A percentile compares a stretch with the other conserved stretches of the same genome.
Conservation (phyloP, 2,329 filamentous ascomycete species). For the Calonectria pteridis region DNA sequence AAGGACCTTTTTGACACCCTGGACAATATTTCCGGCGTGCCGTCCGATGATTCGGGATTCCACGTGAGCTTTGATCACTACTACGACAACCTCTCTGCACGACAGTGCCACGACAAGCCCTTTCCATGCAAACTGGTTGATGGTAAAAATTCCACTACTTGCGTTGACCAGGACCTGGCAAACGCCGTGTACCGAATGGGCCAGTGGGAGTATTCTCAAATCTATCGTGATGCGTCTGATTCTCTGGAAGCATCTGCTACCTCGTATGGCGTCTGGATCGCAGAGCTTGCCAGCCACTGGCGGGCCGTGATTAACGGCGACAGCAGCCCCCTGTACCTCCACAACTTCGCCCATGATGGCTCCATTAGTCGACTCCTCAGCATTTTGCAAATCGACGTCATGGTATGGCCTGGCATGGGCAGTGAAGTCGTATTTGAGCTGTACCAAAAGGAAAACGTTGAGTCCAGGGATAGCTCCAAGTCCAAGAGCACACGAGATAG, state of each 20-base stretch:
- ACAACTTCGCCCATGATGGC: slow-evolving; percentile 87
- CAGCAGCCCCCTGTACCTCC: slow-evolving; percentile 66
- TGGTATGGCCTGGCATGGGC: slow-evolving; percentile 90
- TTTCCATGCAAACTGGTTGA: slow-evolving; percentile 74
- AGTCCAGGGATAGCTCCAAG: background rate
- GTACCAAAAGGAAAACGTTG: slow-evolving; percentile 58
- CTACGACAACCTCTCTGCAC: slow-evolving; percentile 84
- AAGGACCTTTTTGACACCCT: slow-evolving; percentile 68
- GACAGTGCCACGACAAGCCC: slow-evolving; percentile 80
- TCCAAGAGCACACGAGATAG: background rate
- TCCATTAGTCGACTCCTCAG: slow-evolving; percentile 75
- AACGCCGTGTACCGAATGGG: slow-evolving; percentile 81
- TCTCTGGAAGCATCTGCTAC: slow-evolving; percentile 73
- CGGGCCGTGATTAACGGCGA: slow-evolving; percentile 62
- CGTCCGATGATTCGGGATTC: slow-evolving; percentile 68
- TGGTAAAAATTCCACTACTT: slow-evolving; percentile 62
- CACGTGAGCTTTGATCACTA: slow-evolving; percentile 84
- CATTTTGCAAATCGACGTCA: slow-evolving; percentile 75
- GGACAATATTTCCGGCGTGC: slow-evolving; percentile 77
- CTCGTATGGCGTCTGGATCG: slow-evolving; percentile 79
- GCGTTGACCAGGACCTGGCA: slow-evolving; percentile 72
- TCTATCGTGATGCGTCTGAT: slow-evolving; percentile 76
- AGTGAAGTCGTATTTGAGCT: slow-evolving; percentile 82
- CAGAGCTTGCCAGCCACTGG: slow-evolving; percentile 77
- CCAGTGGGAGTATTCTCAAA: slow-evolving; percentile 84